Percentiles rank a stretch among this genome's conserved stretches.
Conservation (phyloP, 768 basidiomycete genomes). For the Asterophora parasitica region DNA sequence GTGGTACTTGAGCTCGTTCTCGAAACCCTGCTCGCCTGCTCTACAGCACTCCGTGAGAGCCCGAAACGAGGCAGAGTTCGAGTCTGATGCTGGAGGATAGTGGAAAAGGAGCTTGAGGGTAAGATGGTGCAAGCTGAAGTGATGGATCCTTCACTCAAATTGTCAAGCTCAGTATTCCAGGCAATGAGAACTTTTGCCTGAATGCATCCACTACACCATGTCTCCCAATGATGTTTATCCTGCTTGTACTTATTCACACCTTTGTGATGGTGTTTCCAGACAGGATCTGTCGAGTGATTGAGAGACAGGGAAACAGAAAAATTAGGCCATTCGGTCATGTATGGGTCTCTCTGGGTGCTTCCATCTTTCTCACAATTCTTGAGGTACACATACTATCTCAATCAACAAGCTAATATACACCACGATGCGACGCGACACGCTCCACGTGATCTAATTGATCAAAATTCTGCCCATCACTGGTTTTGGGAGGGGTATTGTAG, state of each 20-base stretch:
- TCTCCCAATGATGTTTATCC: constrained; percentile 1
- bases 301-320: background rate
- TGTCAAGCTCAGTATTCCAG: background rate
- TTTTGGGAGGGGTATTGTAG: too few relatives aligned
- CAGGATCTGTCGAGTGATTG: background rate
- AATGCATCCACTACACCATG: constrained; percentile 2
- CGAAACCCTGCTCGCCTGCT: too few relatives aligned
- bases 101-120: too few relatives aligned
- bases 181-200: background rate
- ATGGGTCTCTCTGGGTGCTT: background rate
- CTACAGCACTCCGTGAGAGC: too few relatives aligned
- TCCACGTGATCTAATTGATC: background rate
- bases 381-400: background rate
- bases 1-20: too few relatives aligned
- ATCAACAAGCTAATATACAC: background rate
- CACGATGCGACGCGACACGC: background rate
- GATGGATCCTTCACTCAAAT: background rate
- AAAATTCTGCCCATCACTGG: background rate
- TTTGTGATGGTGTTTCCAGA: constrained; percentile 1
- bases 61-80: too few relatives aligned
- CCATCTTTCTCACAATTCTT: background rate
- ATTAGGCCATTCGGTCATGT: background rate
- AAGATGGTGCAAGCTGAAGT: background rate
- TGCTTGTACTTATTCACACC: background rate
- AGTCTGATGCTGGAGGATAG: too few relatives aligned